Base-by-base conservation (phyloP, 1,139 yeast genomes). In the Suhomyces taliae region DNA sequence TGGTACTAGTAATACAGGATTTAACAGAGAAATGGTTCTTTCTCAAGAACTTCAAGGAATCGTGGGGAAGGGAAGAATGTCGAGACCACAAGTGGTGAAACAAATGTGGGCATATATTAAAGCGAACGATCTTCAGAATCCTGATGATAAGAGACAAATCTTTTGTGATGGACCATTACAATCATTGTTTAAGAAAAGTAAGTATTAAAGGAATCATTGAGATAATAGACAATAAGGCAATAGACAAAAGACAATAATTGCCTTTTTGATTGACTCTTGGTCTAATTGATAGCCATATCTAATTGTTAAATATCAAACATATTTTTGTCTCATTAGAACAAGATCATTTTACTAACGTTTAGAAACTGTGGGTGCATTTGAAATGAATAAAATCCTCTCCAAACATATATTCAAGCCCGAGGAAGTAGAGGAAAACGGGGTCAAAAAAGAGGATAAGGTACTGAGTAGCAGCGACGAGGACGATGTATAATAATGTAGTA, bases 81-180 rank as follows among this genome's bases (percentile, higher is more conserved):
- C 89, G 2, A 69, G 96, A 55, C 85, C 95, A 0, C 85, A 85
- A 59, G 84, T 85, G 27, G 91, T 87, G 32, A 86, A 87, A 55
- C 69, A 67, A 41, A 67, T 88, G 19, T 89, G 96, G 96, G 79
- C 73, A 10, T 83, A 89, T 61, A 87, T 89, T 53, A 86, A 84
- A 59, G 77, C 65, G 24, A 62, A 85, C 50, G 65, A 81, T 42
- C 67, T 89, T 37, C 96, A 88, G 60, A 82, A 87, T 55, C 89
- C 91, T 1, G 62, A 69, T 1, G 89, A 88, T 62, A 77, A 78
- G 53, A 70, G 95, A 49, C 82, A 81, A 49, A 85, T 89, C 19
- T 19, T 79, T 7, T 87, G 95, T 60, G 95, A 89, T 61, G 88
- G 78, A 1, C 75, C 69, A 50, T 69, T 89, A 70, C 70, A 70